These are phyloP conservation scores for Cadophora malorum DNA, from an alignment of 2,329 filamentous ascomycete species.

Conservation along the genomic window DNA sequence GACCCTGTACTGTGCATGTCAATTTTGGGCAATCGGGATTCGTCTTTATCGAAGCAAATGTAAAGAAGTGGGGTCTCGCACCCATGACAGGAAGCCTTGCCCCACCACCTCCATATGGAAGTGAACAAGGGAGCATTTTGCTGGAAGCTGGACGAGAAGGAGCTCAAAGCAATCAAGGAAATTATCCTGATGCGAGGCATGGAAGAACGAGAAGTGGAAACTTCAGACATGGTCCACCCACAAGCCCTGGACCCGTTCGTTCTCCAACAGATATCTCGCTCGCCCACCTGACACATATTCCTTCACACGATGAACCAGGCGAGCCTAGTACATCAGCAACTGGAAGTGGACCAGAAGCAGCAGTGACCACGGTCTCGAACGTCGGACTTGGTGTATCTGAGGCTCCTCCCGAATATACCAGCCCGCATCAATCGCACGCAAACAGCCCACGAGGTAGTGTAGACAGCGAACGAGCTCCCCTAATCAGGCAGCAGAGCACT, in stretches of 20 bases:
- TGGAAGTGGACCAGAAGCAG: conserved; percentile 34
- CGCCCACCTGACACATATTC: conserved; percentile 78
- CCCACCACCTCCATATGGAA: conserved; percentile 94
- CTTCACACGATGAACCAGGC: conserved; percentile 72
- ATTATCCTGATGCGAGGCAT: conserved; percentile 58
- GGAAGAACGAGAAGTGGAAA: conserved; percentile 79
- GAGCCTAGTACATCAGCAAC: conserved; percentile 48
- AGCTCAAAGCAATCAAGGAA: conserved; percentile 53
- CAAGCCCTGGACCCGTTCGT: conserved; percentile 86
- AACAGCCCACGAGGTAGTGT: conserved; percentile 58
- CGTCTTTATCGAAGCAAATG: conserved; percentile 98
- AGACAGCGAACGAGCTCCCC: conserved; percentile 60
- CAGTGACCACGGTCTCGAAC: conserved; percentile 31
- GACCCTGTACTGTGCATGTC: conserved; percentile 90
- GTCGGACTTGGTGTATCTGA: conserved; percentile 49
- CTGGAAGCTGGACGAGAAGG: conserved; percentile 78
- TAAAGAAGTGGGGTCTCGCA: conserved; percentile 99
- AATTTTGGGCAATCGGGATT: conserved; percentile 98
- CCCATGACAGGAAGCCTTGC: conserved; percentile 95
- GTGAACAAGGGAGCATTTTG: conserved; percentile 94
- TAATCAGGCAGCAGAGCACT: conserved; percentile 49
- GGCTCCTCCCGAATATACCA: conserved; percentile 75
- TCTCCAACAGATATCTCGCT: conserved; percentile 97
- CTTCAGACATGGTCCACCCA: conserved; percentile 73
- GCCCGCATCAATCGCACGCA: conserved; percentile 65